phyloP scores from a whole-genome alignment of 2,329 filamentous ascomycete genomes.

The Apiospora aurea region DNA sequence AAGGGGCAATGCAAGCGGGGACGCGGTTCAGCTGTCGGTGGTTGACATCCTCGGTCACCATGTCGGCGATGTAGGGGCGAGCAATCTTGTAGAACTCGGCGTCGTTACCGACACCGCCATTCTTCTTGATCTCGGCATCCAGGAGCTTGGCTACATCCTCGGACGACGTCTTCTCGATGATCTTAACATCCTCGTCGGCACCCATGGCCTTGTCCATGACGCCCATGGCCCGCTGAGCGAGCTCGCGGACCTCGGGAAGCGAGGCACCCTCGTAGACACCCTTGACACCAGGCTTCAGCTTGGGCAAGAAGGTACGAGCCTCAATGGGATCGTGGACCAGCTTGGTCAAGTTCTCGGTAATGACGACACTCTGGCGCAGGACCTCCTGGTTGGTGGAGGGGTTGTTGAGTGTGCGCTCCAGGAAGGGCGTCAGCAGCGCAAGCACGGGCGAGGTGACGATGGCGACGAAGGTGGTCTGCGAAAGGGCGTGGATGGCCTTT shows the following conservation, averaged over 20 bases:
- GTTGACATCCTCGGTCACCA: conserved; percentile 89
- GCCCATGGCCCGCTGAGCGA: conserved; percentile 80
- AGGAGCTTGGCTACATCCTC: conserved; percentile 80
- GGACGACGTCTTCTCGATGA: conserved; percentile 70
- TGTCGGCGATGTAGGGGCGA: conserved; percentile 78
- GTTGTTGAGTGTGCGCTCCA: conserved; percentile 92
- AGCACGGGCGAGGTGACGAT: conserved; percentile 95
- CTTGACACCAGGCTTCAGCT: conserved; percentile 93
- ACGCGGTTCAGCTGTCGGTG: conserved; percentile 81
- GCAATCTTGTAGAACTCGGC: conserved; percentile 71
- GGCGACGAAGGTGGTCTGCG: conserved; percentile 98
- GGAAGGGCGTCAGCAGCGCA: conserved; percentile 89
- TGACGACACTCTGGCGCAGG: conserved; percentile 91
- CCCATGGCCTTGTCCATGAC: conserved; percentile 96
- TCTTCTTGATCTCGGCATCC: conserved; percentile 77
- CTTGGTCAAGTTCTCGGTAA: conserved; percentile 97
- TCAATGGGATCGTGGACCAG: conserved; percentile 95
- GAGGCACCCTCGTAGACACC: conserved; percentile 86
- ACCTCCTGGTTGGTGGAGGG: conserved; percentile 93
- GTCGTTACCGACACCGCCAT: conserved; percentile 66
- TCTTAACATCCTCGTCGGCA: conserved; percentile 61
- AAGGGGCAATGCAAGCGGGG: conserved; percentile 71
- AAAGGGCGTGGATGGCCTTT: conserved; percentile 95
- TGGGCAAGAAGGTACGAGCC: conserved; percentile 92
- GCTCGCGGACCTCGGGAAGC: conserved; percentile 90